Conservation (phyloP, 352 stramenopile species). For the Pythium monospermum region DNA sequence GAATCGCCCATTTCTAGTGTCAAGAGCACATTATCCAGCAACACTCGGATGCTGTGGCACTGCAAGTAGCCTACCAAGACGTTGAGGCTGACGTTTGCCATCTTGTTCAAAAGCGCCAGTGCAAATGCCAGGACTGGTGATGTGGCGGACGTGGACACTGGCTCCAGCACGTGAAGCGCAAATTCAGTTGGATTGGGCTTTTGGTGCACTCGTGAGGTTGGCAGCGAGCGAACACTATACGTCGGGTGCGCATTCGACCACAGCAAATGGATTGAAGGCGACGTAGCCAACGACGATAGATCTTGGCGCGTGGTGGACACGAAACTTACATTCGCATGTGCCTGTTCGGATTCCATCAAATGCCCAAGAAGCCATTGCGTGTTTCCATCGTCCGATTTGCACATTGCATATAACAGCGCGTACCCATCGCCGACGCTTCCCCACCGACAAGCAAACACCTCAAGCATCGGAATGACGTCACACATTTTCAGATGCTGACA, state of each 20-base stretch:
- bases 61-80: constrained; percentile 3
- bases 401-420: constrained; percentile 15
- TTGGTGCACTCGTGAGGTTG: not conserved
- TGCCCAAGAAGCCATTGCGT: no score
- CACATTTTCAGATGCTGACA: constrained; percentile 1
- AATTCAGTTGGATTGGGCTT: not conserved
- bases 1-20: not conserved
- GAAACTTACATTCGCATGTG: no score
- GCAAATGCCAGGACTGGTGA: constrained; percentile 4
- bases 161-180: constrained; percentile 6
- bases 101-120: constrained; percentile 5
- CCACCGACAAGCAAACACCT: constrained; percentile 1
- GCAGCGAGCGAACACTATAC: constrained; percentile 6
- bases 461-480: constrained; percentile 7
- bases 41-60: constrained; percentile 3
- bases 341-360: no score
- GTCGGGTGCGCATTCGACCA: constrained; percentile 2
- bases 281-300: not conserved
- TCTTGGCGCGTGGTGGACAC: no score
- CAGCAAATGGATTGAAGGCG: constrained; percentile 1
- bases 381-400: constrained; percentile 1
- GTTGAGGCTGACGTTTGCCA: not conserved
- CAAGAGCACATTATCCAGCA: constrained; percentile 11
- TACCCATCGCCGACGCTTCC: constrained; percentile 5
- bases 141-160: not conserved